These are phyloP conservation scores for Rhizopogon roseolus DNA, from an alignment of 768 basidiomycete species.

Conservation along the genomic window DNA sequence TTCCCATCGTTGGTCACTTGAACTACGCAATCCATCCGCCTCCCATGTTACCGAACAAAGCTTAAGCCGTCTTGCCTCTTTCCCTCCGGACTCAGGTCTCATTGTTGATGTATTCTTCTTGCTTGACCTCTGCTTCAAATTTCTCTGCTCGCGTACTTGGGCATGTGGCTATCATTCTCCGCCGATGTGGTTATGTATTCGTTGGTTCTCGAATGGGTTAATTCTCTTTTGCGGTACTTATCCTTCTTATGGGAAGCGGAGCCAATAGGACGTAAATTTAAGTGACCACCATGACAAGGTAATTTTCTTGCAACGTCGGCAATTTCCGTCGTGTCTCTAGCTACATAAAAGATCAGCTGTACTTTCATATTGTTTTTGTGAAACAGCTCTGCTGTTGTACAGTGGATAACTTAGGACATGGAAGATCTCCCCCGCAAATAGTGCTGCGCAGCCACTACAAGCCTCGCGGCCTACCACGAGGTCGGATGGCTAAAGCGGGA, in stretches of 20 bases:
- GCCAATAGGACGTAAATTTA: no score
- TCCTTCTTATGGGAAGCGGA: no score
- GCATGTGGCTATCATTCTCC: neutral
- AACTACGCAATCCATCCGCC: neutral
- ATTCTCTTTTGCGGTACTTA: no score
- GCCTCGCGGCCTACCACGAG: neutral
- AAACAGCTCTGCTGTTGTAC: neutral
- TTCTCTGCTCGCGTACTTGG: neutral
- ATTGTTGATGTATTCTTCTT: neutral
- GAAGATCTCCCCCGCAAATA: neutral
- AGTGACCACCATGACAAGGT: no score
- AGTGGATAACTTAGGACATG: no score
- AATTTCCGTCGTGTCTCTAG: no score
- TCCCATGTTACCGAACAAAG: no score
- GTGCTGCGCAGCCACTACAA: neutral
- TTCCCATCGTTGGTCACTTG: constrained; percentile 29
- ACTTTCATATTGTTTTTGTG: neutral
- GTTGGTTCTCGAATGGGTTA: neutral
- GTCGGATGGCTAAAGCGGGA: neutral
- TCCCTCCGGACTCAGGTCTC: neutral
- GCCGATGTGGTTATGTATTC: neutral
- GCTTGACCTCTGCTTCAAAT: neutral
- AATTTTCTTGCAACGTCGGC: no score
- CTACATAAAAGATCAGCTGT: no score
- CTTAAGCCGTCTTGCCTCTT: neutral